Percentiles rank a stretch among this genome's conserved stretches.
phyloP scores from a whole-genome alignment of 352 stramenopile species.

The Globisporangium ultimum region DNA sequence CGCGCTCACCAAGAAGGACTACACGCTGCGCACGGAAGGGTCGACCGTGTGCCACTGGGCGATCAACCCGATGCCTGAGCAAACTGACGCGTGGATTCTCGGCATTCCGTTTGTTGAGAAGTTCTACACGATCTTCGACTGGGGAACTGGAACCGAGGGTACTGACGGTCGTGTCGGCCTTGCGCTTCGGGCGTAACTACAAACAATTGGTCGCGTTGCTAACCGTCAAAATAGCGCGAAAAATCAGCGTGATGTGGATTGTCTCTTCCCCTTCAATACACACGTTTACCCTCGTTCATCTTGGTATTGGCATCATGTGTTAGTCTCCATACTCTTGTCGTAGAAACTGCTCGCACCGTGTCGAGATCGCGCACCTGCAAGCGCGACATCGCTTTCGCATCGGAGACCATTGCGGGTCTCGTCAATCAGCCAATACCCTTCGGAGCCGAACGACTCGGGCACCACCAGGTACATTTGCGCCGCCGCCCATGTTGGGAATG shows the following conservation, averaged over 20 bases:
- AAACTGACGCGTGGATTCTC: too few species aligned
- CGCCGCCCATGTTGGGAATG: too few species aligned
- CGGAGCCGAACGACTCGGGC: constrained; percentile 6
- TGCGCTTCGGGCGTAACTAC: background rate
- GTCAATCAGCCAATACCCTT: constrained; percentile 8
- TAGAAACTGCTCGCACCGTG: constrained; percentile 30
- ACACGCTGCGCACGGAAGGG: background rate
- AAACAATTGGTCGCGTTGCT: too few species aligned
- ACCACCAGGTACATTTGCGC: constrained; percentile 40
- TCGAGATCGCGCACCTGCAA: constrained; percentile 27
- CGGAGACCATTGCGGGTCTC: constrained; percentile 15
- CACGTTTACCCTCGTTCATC: background rate
- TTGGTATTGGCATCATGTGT: constrained; percentile 24
- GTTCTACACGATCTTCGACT: constrained; percentile 5
- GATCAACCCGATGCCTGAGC: background rate
- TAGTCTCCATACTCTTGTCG: constrained; percentile 24
- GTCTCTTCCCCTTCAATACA: too few species aligned
- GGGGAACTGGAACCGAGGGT: background rate
- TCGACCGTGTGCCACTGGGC: background rate
- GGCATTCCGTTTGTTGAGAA: background rate
- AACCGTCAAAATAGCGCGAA: too few species aligned
- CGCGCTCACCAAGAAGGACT: constrained; percentile 5
- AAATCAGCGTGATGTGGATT: too few species aligned
- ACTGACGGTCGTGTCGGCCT: background rate
- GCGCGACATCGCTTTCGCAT: constrained; percentile 23